Evolutionary conservation across 1,139 yeast species (phyloP).

Genomic region (Blastobotrys persicus): DNA sequence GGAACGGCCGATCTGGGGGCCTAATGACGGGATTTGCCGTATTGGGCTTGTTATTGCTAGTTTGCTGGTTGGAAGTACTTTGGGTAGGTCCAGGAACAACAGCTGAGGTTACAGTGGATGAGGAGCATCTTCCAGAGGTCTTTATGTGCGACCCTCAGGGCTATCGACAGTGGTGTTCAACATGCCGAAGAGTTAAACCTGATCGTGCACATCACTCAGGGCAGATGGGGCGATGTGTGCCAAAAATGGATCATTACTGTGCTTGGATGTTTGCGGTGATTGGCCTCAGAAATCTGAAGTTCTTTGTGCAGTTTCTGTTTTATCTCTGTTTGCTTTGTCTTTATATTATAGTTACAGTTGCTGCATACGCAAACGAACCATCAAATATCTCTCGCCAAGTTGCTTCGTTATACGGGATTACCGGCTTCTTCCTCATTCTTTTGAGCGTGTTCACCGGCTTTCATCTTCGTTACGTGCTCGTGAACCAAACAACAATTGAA

Average conservation of each 20-base stretch:
- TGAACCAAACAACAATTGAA: constrained; percentile 39
- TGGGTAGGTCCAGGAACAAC: constrained; percentile 40
- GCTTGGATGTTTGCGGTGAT: constrained; percentile 90
- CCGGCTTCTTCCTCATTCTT: constrained; percentile 29
- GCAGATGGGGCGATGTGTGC: constrained; percentile 63
- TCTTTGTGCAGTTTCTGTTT: constrained; percentile 66
- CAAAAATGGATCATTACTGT: constrained; percentile 73
- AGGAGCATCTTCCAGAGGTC: constrained; percentile 24
- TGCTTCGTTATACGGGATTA: constrained; percentile 33
- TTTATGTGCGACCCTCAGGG: constrained; percentile 44
- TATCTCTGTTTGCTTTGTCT: constrained; percentile 49
- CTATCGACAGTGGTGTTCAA: constrained; percentile 59
- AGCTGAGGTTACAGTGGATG: constrained; percentile 6
- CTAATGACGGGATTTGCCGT: constrained; percentile 34
- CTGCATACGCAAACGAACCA: constrained; percentile 30
- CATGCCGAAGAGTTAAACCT: constrained; percentile 80
- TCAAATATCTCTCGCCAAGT: constrained; percentile 27
- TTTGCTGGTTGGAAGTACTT: constrained; percentile 30
- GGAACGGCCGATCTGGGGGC: constrained; percentile 10
- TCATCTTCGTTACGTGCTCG: constrained; percentile 32
- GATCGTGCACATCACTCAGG: constrained; percentile 84
- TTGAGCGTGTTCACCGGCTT: constrained; percentile 32
- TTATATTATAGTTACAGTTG: constrained; percentile 34
- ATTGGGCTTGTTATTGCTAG: constrained; percentile 23
- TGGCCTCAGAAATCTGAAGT: constrained; percentile 75